phyloP scores from a whole-genome alignment of 768 basidiomycete species.

The Mycena pura region DNA sequence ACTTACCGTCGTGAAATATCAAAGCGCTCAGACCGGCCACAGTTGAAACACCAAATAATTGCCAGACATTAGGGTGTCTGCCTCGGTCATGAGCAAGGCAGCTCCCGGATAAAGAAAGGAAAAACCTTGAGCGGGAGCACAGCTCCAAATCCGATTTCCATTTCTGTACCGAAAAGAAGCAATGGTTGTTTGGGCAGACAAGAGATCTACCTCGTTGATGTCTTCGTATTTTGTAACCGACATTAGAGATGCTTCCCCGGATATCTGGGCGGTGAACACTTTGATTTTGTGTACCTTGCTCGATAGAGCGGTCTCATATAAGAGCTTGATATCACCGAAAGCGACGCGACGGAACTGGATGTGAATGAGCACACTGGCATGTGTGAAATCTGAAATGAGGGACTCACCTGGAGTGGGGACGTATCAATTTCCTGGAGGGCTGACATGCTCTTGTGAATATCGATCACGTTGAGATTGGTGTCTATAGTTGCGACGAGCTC shows the following conservation, averaged over 20 bases:
- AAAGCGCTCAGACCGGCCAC: not conserved
- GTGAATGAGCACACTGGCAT: no score
- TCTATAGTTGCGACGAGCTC: not conserved
- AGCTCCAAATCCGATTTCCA: not conserved
- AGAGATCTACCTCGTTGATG: not conserved
- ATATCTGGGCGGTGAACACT: not conserved
- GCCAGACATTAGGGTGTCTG: constrained; percentile 4
- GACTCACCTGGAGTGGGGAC: no score
- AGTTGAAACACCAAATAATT: constrained; percentile 2
- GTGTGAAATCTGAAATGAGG: no score
- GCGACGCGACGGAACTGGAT: not conserved
- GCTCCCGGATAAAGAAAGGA: not conserved
- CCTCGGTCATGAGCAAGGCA: not conserved
- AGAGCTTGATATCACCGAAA: not conserved
- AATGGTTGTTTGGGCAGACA: not conserved
- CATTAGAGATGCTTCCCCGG: not conserved
- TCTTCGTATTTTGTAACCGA: not conserved
- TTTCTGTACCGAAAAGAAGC: not conserved
- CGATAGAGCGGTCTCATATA: not conserved
- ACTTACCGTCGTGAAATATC: constrained; percentile 12
- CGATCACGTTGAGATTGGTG: not conserved
- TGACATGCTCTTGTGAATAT: not conserved
- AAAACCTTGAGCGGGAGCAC: not conserved
- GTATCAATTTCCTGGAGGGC: no score
- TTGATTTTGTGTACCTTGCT: not conserved